A percentile compares a stretch with the other conserved stretches of the same genome.
These are phyloP conservation scores for Colletotrichum orbiculare DNA, from an alignment of 2,329 filamentous ascomycete species.

Conservation along the genomic window DNA sequence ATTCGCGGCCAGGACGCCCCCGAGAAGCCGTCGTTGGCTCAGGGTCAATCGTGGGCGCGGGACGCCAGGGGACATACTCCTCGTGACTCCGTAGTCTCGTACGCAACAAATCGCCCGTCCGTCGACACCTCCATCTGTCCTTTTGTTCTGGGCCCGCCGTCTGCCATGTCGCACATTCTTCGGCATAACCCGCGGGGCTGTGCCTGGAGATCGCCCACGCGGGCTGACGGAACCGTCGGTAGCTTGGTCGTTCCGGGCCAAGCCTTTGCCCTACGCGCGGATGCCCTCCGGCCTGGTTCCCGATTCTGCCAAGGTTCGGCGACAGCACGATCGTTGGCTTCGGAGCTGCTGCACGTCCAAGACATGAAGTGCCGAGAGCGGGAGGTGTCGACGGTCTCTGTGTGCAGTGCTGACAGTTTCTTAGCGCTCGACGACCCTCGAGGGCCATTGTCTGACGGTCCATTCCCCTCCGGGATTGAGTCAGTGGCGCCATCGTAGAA, in stretches of 20 bases:
- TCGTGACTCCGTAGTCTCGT: no score
- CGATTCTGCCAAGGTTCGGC: not conserved
- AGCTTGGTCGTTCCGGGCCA: not conserved
- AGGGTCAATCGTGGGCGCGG: no score
- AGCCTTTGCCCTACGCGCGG: not conserved
- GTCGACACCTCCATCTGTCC: not conserved
- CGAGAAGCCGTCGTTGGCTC: no score
- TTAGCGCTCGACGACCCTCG: not conserved
- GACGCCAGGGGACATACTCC: no score
- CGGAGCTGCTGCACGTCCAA: not conserved
- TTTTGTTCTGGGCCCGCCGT: not conserved
- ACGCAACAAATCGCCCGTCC: not conserved
- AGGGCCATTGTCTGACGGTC: not conserved
- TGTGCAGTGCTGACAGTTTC: not conserved
- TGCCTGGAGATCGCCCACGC: conserved; percentile 14
- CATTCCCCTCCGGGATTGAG: not conserved
- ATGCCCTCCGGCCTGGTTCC: no score
- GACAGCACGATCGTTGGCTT: not conserved
- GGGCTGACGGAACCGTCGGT: conserved; percentile 16
- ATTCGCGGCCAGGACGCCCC: no score
- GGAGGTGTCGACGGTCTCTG: not conserved
- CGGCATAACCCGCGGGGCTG: conserved; percentile 16
- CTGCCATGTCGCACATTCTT: conserved; percentile 9
- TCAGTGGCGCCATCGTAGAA: not conserved
- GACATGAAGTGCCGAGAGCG: conserved; percentile 15